Evolutionary conservation across 257 asterid species (phyloP), one percentile per base, ranked within the genome.

Genomic region (Penstemon davidsonii): DNA sequence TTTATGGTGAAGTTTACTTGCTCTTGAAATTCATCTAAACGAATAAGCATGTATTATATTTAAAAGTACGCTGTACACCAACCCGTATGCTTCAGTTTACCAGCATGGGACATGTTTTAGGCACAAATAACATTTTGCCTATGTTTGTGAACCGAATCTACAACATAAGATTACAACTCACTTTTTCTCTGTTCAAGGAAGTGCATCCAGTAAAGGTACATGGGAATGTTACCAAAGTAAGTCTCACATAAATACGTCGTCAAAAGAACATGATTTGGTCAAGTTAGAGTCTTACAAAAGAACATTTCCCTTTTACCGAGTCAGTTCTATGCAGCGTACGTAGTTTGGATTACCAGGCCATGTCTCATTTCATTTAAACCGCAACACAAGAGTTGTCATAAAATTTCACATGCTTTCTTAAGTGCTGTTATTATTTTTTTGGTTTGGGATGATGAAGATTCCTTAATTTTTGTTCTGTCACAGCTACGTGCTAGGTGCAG

Each of bases 401-500:
- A 9, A 38, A 7, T 64, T 46, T 68, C 9, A 39, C 62, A 38
- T 13, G 43, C 8, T 18, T 61, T 55, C 6, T 72, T 7, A 36
- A 60, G 56, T 44, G 37, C n/a, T 70, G 54, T 44, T 39, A 4
- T 19, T 25, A 37, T 65, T 19, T 42, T 12, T 36, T 51, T 51
- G 65, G 46, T 76, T 50, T 44, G 37, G 50, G 15, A 44, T 59
- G 43, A 6, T 56, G 41, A 68, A 12, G 12, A 51, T 76, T 53
- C 62, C 44, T 67, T 54, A 18, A 42, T 12, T 39, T 44, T 58
- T 73, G 62, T 55, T 75, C 15, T 58, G 25, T 72, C 62, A 54
- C 89, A 92, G 98, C 55, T 92, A 92, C 73, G 89, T 84, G 68
- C 83, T 92, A 75, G 98, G 96, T 38, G 96, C 93, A 38, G 96